phyloP scores from a whole-genome alignment of 345 rosid species.

The Garcia nutans region DNA sequence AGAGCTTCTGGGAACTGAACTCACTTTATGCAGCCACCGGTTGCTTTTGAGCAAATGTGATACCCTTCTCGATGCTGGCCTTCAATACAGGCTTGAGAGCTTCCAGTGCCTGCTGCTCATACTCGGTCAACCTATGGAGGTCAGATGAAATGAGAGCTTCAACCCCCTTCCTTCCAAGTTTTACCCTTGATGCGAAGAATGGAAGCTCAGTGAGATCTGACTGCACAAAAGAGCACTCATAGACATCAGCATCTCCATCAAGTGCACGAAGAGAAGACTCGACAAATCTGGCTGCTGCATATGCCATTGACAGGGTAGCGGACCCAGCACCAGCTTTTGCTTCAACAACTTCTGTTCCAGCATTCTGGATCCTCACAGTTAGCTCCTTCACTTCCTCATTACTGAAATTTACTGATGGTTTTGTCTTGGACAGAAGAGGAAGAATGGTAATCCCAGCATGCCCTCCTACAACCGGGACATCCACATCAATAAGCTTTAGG shows the following conservation, averaged over 20 bases:
- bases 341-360: slow-evolving; percentile 94
- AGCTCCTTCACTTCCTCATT: slow-evolving; percentile 72
- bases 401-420: slow-evolving; percentile 63
- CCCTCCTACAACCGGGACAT: slow-evolving; percentile 93
- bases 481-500: slow-evolving; percentile 84
- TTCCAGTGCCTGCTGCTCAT: slow-evolving; percentile 82
- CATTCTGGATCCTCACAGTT: slow-evolving; percentile 87
- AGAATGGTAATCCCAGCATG: slow-evolving; percentile 93
- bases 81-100: slow-evolving; percentile 73
- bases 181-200: slow-evolving; percentile 84
- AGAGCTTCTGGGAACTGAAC: background rate
- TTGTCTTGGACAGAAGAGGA: slow-evolving; percentile 81
- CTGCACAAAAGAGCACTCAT: slow-evolving; percentile 79
- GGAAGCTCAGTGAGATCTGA: slow-evolving; percentile 76
- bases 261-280: slow-evolving; percentile 96
- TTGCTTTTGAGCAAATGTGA: slow-evolving; percentile 66
- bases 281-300: slow-evolving; percentile 92
- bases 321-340: slow-evolving; percentile 98
- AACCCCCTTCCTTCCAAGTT: slow-evolving; percentile 78
- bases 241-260: slow-evolving; percentile 85
- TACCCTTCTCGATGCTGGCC: slow-evolving; percentile 86
- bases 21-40: slow-evolving; percentile 46
- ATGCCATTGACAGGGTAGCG: slow-evolving; percentile 95
- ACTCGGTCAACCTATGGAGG: slow-evolving; percentile 67
- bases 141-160: slow-evolving; percentile 76